Conservation (phyloP, 2,329 filamentous ascomycete genomes). For the Pseudogymnoascus sp. region DNA sequence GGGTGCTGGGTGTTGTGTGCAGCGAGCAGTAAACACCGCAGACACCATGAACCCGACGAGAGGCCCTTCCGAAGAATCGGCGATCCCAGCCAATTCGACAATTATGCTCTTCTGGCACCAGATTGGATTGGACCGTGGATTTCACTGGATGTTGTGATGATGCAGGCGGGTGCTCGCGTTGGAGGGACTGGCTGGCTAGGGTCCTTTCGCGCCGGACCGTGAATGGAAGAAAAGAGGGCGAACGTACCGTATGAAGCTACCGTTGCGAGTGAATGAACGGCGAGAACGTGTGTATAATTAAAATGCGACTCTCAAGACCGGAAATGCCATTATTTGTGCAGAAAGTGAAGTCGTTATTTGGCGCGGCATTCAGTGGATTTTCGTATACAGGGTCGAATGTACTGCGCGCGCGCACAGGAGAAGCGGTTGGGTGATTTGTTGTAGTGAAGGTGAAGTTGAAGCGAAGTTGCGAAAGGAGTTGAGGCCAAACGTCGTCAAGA, state of each 20-base stretch:
- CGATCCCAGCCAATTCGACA: not conserved
- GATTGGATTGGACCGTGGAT: not conserved
- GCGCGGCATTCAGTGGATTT: not conserved
- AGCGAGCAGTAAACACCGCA: not conserved
- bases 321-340: not conserved
- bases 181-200: not conserved
- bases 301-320: not conserved
- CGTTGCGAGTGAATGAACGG: not conserved
- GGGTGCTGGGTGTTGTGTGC: not conserved
- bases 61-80: not conserved
- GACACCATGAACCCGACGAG: not conserved
- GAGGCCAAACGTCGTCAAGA: not conserved
- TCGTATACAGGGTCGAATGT: not conserved
- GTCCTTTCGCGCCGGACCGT: not conserved
- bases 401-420: not conserved
- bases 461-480: conserved; percentile 3
- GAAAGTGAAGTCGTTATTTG: not conserved
- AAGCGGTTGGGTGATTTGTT: not conserved
- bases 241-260: conserved; percentile 1
- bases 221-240: not conserved
- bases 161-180: not conserved
- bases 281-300: not conserved
- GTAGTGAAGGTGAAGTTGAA: not conserved
- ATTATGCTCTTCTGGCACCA: not conserved
- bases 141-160: not conserved